phyloP scores from a whole-genome alignment of 805 yeast genomes.

The Teunomyces cretensis region DNA sequence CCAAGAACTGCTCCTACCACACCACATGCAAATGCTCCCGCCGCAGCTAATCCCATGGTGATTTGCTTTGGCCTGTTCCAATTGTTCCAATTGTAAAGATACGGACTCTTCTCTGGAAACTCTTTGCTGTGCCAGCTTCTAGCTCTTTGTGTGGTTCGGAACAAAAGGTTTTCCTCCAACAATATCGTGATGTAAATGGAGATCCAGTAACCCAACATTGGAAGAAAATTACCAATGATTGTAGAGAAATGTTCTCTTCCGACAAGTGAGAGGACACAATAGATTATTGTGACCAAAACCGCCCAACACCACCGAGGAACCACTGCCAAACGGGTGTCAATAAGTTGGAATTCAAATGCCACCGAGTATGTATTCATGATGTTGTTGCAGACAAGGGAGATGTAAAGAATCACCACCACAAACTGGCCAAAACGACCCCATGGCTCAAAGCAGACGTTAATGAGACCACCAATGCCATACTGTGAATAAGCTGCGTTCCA shows the following conservation, averaged over 20 bases:
- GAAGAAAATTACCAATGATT: constrained; percentile 77
- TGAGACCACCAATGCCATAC: constrained; percentile 74
- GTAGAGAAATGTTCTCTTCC: constrained; percentile 73
- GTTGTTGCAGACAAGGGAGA: constrained; percentile 79
- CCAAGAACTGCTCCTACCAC: constrained; percentile 22
- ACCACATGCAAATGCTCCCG: constrained; percentile 13
- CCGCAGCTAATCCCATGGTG: constrained; percentile 18
- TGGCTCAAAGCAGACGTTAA: constrained; percentile 59
- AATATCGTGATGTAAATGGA: constrained; percentile 74
- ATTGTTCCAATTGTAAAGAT: constrained; percentile 28
- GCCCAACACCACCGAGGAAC: constrained; percentile 82
- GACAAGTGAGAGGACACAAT: constrained; percentile 68
- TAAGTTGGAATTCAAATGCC: constrained; percentile 73
- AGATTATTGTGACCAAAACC: constrained; percentile 58
- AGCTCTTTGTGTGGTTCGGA: constrained; percentile 39
- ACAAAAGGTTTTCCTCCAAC: constrained; percentile 69
- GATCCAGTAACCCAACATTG: constrained; percentile 92
- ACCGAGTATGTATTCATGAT: constrained; percentile 79
- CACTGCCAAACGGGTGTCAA: constrained; percentile 51
- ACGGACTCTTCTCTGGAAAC: constrained; percentile 1
- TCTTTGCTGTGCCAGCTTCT: constrained; percentile 3
- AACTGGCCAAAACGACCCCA: constrained; percentile 85
- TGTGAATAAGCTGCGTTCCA: constrained; percentile 58
- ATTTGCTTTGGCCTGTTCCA: constrained; percentile 29
- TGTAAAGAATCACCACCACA: constrained; percentile 62